Evolutionary conservation across 2,329 filamentous ascomycete species (phyloP), one percentile per base, ranked within the genome.

Genomic region (Aspergillus luchuensis): DNA sequence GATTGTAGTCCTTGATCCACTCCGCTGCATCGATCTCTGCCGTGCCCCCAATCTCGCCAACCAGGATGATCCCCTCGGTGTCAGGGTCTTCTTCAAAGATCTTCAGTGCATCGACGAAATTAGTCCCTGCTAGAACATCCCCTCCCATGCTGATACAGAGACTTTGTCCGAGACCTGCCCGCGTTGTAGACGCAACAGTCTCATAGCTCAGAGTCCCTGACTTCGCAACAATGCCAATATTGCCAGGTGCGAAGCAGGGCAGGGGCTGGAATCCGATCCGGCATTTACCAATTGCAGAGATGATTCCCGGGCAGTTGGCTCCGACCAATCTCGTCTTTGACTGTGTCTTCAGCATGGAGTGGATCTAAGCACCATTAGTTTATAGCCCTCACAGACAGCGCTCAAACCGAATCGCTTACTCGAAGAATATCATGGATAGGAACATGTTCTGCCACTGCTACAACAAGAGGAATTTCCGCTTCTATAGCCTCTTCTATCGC

Each of bases 171-270:
- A 93, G 78, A 0, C 90, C 90, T n/a, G 85, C 87, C 62, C 87
- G 82, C 6, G 89, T 91, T 23, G 91, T 87, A 1, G 89, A 88
- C 0, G 88, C 90, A 1, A 92, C 90, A 2, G 90, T 87, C 73
- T 94, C 91, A 69, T 93, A 94, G 63, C 89, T 91, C 43, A 94
- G 77, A 0, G 91, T 94, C 1, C 90, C 91, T 0, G 89, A 92
- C 72, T 91, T 92, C n/a, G 89, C 89, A 3, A 91, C 85, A 57
- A 94, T 90, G 2, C 90, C 90, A 21, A 94, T 80, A 59, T 85
- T 84, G 0, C 90, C 91, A 0, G 86, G 83, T 59, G 82, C 79
- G 69, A 92, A 93, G 60, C 87, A 91, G 0, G 88, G 85, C 11
- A 93, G 78, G 5, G 91, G 91, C 72, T 92, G 90, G 71, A 93